Base-by-base conservation (phyloP, 129 eudicot species). In the sunflower (Helianthus annuus) region DNA sequence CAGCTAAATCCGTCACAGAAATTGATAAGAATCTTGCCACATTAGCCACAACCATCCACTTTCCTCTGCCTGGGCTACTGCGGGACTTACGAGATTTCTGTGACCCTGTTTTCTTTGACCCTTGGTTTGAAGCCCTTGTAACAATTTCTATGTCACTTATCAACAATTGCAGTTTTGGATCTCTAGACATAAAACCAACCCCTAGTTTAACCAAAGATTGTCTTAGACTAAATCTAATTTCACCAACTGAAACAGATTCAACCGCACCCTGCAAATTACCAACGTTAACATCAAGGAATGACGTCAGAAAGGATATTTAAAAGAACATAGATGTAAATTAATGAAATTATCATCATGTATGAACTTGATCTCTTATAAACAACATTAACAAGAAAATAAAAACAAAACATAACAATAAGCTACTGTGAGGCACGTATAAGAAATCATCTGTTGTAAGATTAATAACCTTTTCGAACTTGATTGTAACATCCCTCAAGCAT, bases 141-240 rank as follows among this genome's bases (percentile, higher is more conserved):
- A 90, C 89, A 75, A 94, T 81, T 81, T 94, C 97, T 79, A 94
- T 83, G 74, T 88, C 98, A 40, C 86, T 85, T 62, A 94, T 88
- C 74, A 94, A 74, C 75, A 88, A 65, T 76, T 87, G 97, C 72
- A 94, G 64, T 75, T 94, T 94, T 66, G 98, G 98, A 74, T 94
- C 97, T 83, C 87, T 86, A 16, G 98, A 90, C 68, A 93, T 65
- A 84, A 93, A 87, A 68, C 93, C 98, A 82, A 72, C 87, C 69
- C 97, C 98, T 78, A 87, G 85, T 72, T 90, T 90, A 69, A 84
- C 91, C 86, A 90, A 86, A 76, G 98, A 90, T 69, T 90, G 98
- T 76, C 98, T 85, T 64, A 94, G 66, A 77, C 98, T 90, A 76
- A 94, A 84, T 83, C 97, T 88, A 72, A 94, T 84, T 86, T 94